These are phyloP conservation scores for Rugosomyces carneus DNA, from an alignment of 1,284 basidiomycete genomes.

Conservation along the genomic window DNA sequence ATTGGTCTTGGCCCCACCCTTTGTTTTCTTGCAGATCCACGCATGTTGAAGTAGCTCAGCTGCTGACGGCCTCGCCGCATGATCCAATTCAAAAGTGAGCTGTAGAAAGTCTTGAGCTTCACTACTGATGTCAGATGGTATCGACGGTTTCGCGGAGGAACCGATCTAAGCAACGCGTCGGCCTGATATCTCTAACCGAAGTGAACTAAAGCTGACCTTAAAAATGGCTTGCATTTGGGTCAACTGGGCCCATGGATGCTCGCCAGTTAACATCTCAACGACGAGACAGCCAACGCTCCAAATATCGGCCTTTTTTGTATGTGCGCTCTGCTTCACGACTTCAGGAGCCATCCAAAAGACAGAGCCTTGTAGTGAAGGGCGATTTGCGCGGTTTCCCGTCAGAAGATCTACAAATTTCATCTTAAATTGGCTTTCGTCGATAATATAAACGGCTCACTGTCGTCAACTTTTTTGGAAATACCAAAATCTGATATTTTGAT, in stretches of 20 bases:
- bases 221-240: slow-evolving; percentile 99
- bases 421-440: neutral
- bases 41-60: slow-evolving; percentile 68
- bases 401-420: slow-evolving; percentile 52
- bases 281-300: slow-evolving; percentile 98
- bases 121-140: slow-evolving; percentile 82
- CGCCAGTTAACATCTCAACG: slow-evolving; percentile 97
- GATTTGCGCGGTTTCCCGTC: slow-evolving; percentile 71
- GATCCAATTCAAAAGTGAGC: slow-evolving; percentile 81
- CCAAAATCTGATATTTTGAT: slow-evolving; percentile 99
- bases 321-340: slow-evolving; percentile 92
- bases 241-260: slow-evolving; percentile 94
- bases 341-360: slow-evolving; percentile 99
- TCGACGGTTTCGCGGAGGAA: slow-evolving; percentile 74
- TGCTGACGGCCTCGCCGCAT: slow-evolving; percentile 78
- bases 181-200: neutral
- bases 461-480: slow-evolving; percentile 97
- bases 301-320: slow-evolving; percentile 95
- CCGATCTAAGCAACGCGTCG: slow-evolving; percentile 61
- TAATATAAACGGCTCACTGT: slow-evolving; percentile 52
- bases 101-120: slow-evolving; percentile 84
- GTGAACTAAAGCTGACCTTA: slow-evolving; percentile 48
- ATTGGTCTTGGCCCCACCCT: slow-evolving; percentile 13
- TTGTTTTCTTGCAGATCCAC: slow-evolving; percentile 54
- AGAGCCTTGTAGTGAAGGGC: slow-evolving; percentile 92